A percentile compares a stretch with the other conserved stretches of the same genome.
phyloP scores from a whole-genome alignment of 1,139 yeast species.

The Candida gigantensis region DNA sequence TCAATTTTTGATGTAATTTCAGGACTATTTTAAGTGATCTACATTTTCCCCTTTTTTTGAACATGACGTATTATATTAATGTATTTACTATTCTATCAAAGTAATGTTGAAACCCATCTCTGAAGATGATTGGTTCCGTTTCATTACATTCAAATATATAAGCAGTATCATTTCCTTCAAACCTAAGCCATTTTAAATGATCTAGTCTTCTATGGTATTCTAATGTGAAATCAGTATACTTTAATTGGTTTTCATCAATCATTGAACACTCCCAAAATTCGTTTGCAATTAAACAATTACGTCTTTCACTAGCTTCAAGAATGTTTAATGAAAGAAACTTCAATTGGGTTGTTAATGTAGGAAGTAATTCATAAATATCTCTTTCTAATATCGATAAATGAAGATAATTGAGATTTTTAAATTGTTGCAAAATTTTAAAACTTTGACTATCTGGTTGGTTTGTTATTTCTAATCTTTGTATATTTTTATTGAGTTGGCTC shows the following conservation, averaged over 20 bases:
- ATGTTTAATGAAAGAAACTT: constrained; percentile 10
- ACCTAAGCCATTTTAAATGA: constrained; percentile 13
- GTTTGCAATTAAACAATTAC: constrained; percentile 13
- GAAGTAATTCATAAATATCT: constrained; percentile 11
- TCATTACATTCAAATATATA: constrained; percentile 14
- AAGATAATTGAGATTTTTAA: constrained; percentile 16
- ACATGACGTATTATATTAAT: constrained; percentile 5
- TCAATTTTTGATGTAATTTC: constrained; percentile 24
- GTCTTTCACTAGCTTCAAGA: constrained; percentile 10
- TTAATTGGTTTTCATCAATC: constrained; percentile 10
- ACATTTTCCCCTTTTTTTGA: constrained; percentile 19
- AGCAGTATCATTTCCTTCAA: constrained; percentile 9
- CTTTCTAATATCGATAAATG: constrained; percentile 12
- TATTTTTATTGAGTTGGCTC: neutral
- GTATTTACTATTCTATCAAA: constrained; percentile 13
- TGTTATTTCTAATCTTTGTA: constrained; percentile 4
- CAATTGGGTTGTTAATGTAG: constrained; percentile 7
- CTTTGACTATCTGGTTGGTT: constrained; percentile 2
- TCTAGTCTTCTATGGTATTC: constrained; percentile 13
- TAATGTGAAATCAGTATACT: constrained; percentile 13
- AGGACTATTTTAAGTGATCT: constrained; percentile 48
- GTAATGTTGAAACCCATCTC: constrained; percentile 15
- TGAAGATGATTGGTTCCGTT: constrained; percentile 10
- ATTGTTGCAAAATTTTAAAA: constrained; percentile 9
- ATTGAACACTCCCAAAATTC: constrained; percentile 13